Base-by-base conservation (phyloP, 2,329 filamentous ascomycete species). In the Metarhizium sp. region DNA sequence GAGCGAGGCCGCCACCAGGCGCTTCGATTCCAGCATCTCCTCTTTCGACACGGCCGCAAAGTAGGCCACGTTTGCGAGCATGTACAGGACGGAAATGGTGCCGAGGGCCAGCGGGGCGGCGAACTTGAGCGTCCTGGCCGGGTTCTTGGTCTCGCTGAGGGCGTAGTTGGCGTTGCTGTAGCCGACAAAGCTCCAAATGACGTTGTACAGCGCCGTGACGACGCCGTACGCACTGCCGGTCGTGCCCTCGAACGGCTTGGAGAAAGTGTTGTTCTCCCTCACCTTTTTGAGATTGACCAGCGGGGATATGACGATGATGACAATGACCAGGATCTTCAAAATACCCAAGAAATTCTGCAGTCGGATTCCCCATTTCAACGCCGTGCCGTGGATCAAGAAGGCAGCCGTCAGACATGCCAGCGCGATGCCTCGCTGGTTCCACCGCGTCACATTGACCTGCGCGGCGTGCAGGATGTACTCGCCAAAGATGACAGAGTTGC, bases 141-240 rank as follows among this genome's bases (percentile, higher is more conserved):
- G 85, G 67, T 86, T 80, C 65, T 78, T 82, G 50, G 82, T 85
- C 71, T 88, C 85, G 63, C 77, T 80, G 36, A 84, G 72, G 49
- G 77, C 81, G 63, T 87, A 85, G 70, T 86, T 86, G 65, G 82
- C 84, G 66, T 86, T 87, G 71, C 76, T 80, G 73, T 85, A 86
- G 29, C 85, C 85, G 60, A 85, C 79, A 62, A 83, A 88, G 58
- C 79, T 83, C 79, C 84, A 88, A 62, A 88, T 84, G 59, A 88
- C 84, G 61, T 87, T 88, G 74, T 86, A 87, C 0, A 88, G 71
- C 0, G 85, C 84, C 1, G 81, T 87, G n/a, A 86, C 83, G 38
- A 86, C 76, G 50, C 82, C 82, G 59, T 88, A 88, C 1, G 82
- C 78, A 60, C 78, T 84, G 7, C 81, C 80, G 1, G 81, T 85